These are phyloP conservation scores for Hirsutella thompsonii DNA, from an alignment of 2,329 filamentous ascomycete genomes.

Conservation along the genomic window DNA sequence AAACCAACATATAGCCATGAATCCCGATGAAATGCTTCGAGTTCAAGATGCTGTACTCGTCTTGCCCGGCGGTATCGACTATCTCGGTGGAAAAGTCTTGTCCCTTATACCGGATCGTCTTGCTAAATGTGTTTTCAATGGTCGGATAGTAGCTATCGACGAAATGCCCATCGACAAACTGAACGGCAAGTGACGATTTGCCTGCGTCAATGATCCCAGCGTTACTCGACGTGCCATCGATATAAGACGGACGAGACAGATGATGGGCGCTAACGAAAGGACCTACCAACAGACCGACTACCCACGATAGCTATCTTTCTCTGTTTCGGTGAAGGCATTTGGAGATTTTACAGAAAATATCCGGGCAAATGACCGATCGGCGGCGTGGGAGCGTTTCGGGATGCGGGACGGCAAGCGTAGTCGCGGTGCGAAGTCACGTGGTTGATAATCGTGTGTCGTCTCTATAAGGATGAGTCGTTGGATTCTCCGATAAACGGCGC, in stretches of 20 bases:
- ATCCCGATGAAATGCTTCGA: constrained; percentile 99
- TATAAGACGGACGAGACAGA: neutral
- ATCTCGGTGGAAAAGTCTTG: constrained; percentile 95
- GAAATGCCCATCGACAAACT: constrained; percentile 95
- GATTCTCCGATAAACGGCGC: too few relatives aligned
- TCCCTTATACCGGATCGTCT: constrained; percentile 82
- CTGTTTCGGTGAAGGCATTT: constrained; percentile 67
- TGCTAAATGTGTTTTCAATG: constrained; percentile 97
- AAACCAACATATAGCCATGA: constrained; percentile 96
- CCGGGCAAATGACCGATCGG: too few relatives aligned
- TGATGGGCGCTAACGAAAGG: neutral
- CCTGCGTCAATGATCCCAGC: constrained; percentile 37
- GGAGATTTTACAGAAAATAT: too few relatives aligned
- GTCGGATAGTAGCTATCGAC: constrained; percentile 99
- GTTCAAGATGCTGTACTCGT: constrained; percentile 97
- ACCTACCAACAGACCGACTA: constrained; percentile 67
- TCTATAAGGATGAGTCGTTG: too few relatives aligned
- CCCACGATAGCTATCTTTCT: constrained; percentile 93
- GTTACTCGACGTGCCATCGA: neutral
- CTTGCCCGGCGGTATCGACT: constrained; percentile 95
- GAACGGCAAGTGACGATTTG: constrained; percentile 94
- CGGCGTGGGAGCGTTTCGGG: too few relatives aligned
- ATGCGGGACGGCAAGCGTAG: too few relatives aligned
- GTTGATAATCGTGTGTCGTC: too few relatives aligned
- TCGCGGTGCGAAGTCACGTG: too few relatives aligned